A percentile compares a stretch with the other conserved stretches of the same genome.
Evolutionary conservation across 257 asterid species (phyloP).

Genomic region (Sherardia arvensis): DNA sequence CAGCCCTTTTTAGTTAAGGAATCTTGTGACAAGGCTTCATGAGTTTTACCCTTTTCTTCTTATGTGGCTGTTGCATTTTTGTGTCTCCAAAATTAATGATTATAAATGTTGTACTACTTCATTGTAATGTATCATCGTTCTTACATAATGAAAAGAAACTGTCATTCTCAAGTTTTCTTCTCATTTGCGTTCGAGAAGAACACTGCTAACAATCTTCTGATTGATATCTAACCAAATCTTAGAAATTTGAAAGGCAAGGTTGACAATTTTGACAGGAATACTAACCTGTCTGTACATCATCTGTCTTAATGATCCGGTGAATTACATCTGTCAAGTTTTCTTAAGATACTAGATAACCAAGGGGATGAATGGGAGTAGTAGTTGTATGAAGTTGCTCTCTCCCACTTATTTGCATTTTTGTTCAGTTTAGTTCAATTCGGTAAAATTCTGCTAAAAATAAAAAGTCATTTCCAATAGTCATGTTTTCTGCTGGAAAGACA

Average conservation of each 20-base stretch:
- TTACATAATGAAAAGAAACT: background rate
- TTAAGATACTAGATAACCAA: background rate
- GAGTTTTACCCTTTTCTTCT: background rate
- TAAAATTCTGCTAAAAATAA: too few relatives aligned
- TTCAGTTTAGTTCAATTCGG: too few relatives aligned
- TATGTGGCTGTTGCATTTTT: background rate
- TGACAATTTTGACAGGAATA: background rate
- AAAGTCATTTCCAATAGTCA: too few relatives aligned
- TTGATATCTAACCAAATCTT: background rate
- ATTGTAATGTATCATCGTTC: background rate
- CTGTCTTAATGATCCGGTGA: background rate
- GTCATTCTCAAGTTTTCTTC: background rate
- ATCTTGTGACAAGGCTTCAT: background rate
- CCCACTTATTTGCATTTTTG: too few relatives aligned
- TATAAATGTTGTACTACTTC: background rate
- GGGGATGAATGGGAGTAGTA: background rate
- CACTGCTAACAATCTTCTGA: too few relatives aligned
- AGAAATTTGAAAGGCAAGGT: background rate
- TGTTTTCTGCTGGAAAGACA: too few relatives aligned
- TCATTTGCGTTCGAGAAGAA: background rate
- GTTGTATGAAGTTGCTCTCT: background rate
- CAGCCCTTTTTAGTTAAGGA: constrained; percentile 18
- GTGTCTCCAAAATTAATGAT: background rate
- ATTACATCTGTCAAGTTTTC: background rate
- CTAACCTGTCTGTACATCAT: background rate